Evolutionary conservation across 1,284 basidiomycete species (phyloP).

Genomic region (Puccinia polysora): DNA sequence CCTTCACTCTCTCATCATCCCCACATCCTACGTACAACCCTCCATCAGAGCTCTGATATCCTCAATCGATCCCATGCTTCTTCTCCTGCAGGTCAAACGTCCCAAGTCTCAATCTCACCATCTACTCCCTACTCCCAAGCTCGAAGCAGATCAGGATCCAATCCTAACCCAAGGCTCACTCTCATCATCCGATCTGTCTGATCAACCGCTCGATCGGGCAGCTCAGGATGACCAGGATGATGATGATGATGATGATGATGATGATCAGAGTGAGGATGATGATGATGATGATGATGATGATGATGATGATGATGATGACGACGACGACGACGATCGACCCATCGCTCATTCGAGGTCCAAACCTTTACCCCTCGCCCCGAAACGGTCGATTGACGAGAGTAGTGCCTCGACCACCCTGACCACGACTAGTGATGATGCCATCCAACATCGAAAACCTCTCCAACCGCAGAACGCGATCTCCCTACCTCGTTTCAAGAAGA

Average conservation of each 20-base stretch:
- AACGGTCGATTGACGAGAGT: conserved; percentile 37
- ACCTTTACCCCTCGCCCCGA: not conserved
- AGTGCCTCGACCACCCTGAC: conserved; percentile 28
- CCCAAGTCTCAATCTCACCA: conserved; percentile 14
- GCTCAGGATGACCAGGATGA: not conserved
- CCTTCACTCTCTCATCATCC: not conserved
- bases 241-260: conserved; percentile 5
- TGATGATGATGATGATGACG: conserved; percentile 1
- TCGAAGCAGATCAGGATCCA: conserved; percentile 1
- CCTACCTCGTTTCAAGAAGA: too few species aligned
- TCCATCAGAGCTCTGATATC: too few species aligned
- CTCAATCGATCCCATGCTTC: too few species aligned
- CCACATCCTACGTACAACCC: not conserved
- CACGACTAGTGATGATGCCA: not conserved
- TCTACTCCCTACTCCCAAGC: not conserved
- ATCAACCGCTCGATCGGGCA: not conserved
- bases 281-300: not conserved
- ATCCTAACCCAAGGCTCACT: not conserved
- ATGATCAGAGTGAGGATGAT: not conserved
- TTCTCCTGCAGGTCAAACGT: conserved; percentile 22
- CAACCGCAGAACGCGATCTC: not conserved
- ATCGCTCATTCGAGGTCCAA: conserved; percentile 26
- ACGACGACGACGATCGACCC: conserved; percentile 25
- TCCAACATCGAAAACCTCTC: not conserved
- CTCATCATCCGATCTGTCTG: not conserved